Conservation (phyloP, 768 basidiomycete genomes). For the Lactarius trivialis region DNA sequence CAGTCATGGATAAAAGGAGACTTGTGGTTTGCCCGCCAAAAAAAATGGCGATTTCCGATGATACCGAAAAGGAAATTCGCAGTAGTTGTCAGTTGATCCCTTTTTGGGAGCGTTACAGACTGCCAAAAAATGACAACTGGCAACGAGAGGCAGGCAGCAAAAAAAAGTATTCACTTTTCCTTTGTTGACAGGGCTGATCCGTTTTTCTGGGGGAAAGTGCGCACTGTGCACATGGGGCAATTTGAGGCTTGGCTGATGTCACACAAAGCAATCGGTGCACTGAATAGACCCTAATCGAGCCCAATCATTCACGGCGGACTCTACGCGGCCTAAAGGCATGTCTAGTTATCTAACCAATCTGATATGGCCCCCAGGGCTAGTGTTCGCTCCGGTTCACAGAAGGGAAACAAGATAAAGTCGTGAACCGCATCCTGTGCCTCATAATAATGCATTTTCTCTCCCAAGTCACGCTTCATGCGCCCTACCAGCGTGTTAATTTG, state of each 20-base stretch:
- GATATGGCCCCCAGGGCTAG: conserved; percentile 21
- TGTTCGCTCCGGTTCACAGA: conserved; percentile 27
- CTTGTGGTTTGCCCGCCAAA: not conserved
- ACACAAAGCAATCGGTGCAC: not conserved
- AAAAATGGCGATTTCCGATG: conserved; percentile 6
- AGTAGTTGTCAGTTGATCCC: too few relatives aligned
- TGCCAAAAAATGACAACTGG: not conserved
- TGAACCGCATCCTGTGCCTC: conserved; percentile 30
- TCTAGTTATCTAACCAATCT: conserved; percentile 19
- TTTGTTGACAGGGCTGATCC: too few relatives aligned
- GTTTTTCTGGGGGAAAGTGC: too few relatives aligned
- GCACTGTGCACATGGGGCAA: too few relatives aligned
- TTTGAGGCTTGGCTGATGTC: not conserved
- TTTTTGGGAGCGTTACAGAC: not conserved
- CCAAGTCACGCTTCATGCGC: conserved; percentile 31
- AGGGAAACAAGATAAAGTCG: conserved; percentile 25
- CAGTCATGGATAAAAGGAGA: not conserved
- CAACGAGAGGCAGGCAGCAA: not conserved
- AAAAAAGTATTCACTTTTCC: too few relatives aligned
- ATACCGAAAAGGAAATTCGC: conserved; percentile 16
- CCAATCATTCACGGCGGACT: not conserved
- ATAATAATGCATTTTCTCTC: conserved; percentile 27
- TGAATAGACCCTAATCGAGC: not conserved
- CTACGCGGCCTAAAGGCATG: not conserved
- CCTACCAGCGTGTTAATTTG: conserved; percentile 29